Evolutionary conservation across 1,284 basidiomycete species (phyloP), one percentile per base, ranked within the genome.

Genomic region (Takashimella koratensis): DNA sequence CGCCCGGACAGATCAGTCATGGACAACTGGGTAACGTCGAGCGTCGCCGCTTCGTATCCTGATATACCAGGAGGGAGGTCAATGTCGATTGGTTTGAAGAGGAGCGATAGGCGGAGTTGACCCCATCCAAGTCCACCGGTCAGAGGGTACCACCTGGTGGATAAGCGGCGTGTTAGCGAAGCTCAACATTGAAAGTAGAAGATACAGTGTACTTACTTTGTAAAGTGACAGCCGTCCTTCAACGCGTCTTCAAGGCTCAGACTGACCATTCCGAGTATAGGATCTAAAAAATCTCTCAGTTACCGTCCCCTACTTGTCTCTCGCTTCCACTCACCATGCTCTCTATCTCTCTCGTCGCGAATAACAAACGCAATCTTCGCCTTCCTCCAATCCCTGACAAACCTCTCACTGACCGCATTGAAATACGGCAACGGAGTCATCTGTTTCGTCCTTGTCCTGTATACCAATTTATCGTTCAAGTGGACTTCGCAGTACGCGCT

Each of bases 351-450:
- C 54, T 74, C 73, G 52, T 79, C 77, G 43, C 75, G 59, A 6
- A 79, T 67, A 0, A 78, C 78, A 49, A 79, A 68, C 23, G 71
- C 67, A 47, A 79, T 62, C 46, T 70, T 68, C n/a, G 74, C 73
- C 26, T 70, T 61, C 8, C 68, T 66, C 77, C 77, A 79, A 64
- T 79, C 77, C 20, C 76, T 57, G n/a, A 79, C 60, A 50, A 78
- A 79, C 21, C 78, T 59, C 59, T 79, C 78, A 43, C 75, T 74
- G n/a, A 74, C 66, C 2, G 78, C 77, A 55, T 79, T 78, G 64
- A 74, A 77, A 60, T 78, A 79, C 2, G 78, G 78, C 41, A 74
- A 56, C 2, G 71, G 67, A 39, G 71, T 76, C 49, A 75, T 60
- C 52, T 74, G 70, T 52, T 79, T 79, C 13, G 77, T 76, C 5